These are phyloP conservation scores for Annulohypoxylon moriforme DNA, from an alignment of 495 filamentous ascomycete species.

Conservation along the genomic window DNA sequence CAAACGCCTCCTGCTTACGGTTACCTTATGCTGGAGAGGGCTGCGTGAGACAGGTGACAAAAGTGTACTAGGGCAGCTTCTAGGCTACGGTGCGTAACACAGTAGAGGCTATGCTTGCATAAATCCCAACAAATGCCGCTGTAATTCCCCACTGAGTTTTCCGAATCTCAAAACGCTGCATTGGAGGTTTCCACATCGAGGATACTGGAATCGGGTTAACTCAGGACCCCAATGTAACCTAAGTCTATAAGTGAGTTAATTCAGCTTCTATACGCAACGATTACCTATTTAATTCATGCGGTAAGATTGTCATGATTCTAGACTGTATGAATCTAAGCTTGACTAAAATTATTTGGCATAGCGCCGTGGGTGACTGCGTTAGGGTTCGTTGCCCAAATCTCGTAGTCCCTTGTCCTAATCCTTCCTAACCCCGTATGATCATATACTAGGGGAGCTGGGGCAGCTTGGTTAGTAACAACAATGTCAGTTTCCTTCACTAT, in stretches of 20 bases:
- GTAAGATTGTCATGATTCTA: background rate
- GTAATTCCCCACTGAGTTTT: background rate
- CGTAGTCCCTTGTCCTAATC: background rate
- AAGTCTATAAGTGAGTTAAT: background rate
- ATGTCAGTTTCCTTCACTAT: conserved; percentile 26
- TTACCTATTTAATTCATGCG: conserved; percentile 51
- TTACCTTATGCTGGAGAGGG: background rate
- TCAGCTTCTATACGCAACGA: conserved; percentile 53
- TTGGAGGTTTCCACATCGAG: background rate
- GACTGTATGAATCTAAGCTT: conserved; percentile 4
- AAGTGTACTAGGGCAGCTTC: background rate
- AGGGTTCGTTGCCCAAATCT: conserved; percentile 5
- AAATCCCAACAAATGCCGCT: background rate
- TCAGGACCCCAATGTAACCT: background rate
- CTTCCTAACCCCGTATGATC: background rate
- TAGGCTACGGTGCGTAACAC: background rate
- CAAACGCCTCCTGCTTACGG: too few relatives aligned
- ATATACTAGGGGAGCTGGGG: conserved; percentile 3
- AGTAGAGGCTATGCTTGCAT: background rate
- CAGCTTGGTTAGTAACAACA: conserved; percentile 14
- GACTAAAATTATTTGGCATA: background rate
- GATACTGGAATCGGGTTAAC: background rate
- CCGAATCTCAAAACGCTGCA: background rate
- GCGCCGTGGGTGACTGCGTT: background rate
- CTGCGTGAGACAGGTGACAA: background rate